phyloP scores from a whole-genome alignment of 352 stramenopile genomes.

The Plasmopara viticola region DNA sequence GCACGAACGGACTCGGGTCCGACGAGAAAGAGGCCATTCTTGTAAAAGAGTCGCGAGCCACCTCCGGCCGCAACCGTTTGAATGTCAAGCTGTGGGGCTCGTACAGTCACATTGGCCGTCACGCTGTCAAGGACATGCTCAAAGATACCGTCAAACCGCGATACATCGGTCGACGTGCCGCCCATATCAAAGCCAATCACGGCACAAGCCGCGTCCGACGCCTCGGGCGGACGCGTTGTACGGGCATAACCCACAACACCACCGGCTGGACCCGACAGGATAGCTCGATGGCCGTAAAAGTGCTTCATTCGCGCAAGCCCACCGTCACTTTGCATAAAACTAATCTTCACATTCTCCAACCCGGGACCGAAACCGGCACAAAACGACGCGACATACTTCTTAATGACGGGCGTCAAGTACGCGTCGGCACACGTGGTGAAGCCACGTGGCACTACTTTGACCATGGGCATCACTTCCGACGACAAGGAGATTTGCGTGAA shows the following conservation, averaged over 20 bases:
- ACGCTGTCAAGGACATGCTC: slow-evolving; percentile 98
- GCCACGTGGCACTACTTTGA: slow-evolving; percentile 95
- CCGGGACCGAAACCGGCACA: slow-evolving; percentile 92
- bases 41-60: slow-evolving; percentile 94
- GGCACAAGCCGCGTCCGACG: slow-evolving; percentile 19
- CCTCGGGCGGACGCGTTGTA: slow-evolving; percentile 68
- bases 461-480: slow-evolving; percentile 96
- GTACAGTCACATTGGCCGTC: slow-evolving; percentile 96
- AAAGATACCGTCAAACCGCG: slow-evolving; percentile 93
- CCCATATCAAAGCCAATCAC: slow-evolving; percentile 99
- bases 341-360: slow-evolving; percentile 89
- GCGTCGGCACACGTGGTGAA: slow-evolving; percentile 96
- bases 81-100: slow-evolving; percentile 97
- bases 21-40: slow-evolving; percentile 96
- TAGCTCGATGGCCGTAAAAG: slow-evolving; percentile 90
- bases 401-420: slow-evolving; percentile 98
- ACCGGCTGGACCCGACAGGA: slow-evolving; percentile 91
- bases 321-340: slow-evolving; percentile 99
- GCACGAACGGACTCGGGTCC: slow-evolving; percentile 95
- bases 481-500: slow-evolving; percentile 92
- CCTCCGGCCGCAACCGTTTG: slow-evolving; percentile 97
- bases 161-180: slow-evolving; percentile 97
- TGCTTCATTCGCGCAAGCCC: slow-evolving; percentile 93
- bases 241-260: slow-evolving; percentile 97
- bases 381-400: slow-evolving; percentile 95